Evolutionary conservation across 805 yeast species (phyloP).

Genomic region (Candida silvicultrix): DNA sequence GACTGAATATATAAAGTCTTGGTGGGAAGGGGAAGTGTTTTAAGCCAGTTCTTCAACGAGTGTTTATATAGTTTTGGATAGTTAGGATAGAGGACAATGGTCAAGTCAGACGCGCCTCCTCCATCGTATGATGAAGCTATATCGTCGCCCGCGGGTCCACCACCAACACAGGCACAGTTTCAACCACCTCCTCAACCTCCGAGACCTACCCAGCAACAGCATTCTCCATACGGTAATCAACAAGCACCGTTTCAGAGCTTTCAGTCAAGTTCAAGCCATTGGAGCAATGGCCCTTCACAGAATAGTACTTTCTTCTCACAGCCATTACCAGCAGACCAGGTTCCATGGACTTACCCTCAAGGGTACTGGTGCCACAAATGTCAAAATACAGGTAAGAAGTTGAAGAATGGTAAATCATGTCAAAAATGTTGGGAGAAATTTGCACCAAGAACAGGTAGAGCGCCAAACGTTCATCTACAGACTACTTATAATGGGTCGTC

Average conservation of each 20-base stretch:
- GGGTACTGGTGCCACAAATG: conserved; percentile 59
- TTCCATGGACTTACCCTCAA: conserved; percentile 58
- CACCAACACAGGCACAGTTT: background rate
- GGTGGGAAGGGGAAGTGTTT: too few species aligned
- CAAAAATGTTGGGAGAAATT: conserved; percentile 60
- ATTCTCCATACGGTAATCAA: background rate
- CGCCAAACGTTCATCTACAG: conserved; percentile 2
- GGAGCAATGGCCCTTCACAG: too few species aligned
- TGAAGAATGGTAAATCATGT: conserved; percentile 53
- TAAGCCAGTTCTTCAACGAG: too few species aligned
- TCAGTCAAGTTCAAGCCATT: too few species aligned
- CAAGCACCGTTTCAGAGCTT: background rate
- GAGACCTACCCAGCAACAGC: background rate
- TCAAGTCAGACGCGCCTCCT: conserved; percentile 20
- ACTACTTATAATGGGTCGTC: background rate
- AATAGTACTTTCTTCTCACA: background rate
- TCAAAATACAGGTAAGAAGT: conserved; percentile 57
- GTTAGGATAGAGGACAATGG: background rate
- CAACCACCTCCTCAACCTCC: background rate
- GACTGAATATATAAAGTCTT: too few species aligned
- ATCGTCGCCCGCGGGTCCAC: conserved; percentile 1
- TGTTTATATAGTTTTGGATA: too few species aligned
- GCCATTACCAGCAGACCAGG: background rate
- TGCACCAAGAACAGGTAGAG: conserved; percentile 24
- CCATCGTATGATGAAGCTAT: conserved; percentile 45